phyloP scores from a whole-genome alignment of 148 eudicot genomes.

The Chenopodium suecicum region DNA sequence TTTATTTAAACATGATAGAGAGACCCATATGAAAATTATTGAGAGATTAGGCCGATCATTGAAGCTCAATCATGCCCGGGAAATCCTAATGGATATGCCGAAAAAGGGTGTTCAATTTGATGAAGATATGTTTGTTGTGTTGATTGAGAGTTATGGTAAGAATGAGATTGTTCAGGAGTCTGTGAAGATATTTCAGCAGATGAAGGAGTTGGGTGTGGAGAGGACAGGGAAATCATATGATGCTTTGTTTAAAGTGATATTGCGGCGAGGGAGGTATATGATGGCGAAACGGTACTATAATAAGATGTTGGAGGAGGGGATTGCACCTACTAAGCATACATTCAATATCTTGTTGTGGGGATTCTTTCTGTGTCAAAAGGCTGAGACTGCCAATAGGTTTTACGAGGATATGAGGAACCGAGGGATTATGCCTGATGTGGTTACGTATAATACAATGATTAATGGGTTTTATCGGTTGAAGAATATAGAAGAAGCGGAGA shows the following conservation, averaged over 20 bases:
- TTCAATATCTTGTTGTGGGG: conserved; percentile 87
- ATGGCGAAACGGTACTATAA: conserved; percentile 94
- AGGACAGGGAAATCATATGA: conserved; percentile 64
- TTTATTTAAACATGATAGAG: conserved; percentile 53
- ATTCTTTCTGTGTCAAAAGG: conserved; percentile 61
- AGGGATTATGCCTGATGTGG: conserved; percentile 70
- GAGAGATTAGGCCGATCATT: conserved; percentile 61
- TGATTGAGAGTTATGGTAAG: conserved; percentile 80
- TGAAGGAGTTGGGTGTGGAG: conserved; percentile 72
- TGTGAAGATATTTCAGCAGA: conserved; percentile 70
- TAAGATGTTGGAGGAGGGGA: conserved; percentile 81
- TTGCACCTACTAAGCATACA: conserved; percentile 68
- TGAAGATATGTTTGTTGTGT: conserved; percentile 77
- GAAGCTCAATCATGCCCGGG: conserved; percentile 84
- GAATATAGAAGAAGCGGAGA: conserved; percentile 83
- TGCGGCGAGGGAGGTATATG: conserved; percentile 83
- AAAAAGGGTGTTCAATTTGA: conserved; percentile 65
- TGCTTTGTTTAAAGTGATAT: conserved; percentile 72
- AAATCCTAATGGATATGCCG: conserved; percentile 81
- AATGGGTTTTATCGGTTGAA: conserved; percentile 66
- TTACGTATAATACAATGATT: conserved; percentile 85
- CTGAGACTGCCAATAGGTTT: conserved; percentile 66
- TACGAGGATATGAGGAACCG: conserved; percentile 80
- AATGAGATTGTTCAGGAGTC: conserved; percentile 84
- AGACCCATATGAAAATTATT: conserved; percentile 67